Evolutionary conservation across 108 stramenopile species (phyloP).

Genomic region (Cyclostephanos invisitatus): DNA sequence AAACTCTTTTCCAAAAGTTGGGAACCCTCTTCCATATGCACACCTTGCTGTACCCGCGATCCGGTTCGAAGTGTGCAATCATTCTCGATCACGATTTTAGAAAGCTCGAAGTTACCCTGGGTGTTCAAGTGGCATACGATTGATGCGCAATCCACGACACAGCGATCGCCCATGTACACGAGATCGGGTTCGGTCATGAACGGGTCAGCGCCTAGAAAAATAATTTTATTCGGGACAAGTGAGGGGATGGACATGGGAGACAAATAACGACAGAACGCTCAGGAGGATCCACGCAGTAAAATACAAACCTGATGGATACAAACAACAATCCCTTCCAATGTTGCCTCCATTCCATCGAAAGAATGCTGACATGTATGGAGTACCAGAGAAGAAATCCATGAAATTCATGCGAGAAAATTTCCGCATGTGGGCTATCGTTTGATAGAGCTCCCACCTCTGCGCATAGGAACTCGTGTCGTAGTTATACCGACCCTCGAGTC

Average conservation of each 20-base stretch:
- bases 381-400: constrained; percentile 51
- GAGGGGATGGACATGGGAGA: background rate
- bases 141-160: constrained; percentile 58
- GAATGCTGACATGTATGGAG: constrained; percentile 36
- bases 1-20: constrained; percentile 69
- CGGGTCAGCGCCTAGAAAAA: constrained; percentile 34
- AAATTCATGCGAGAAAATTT: constrained; percentile 31
- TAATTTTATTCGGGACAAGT: background rate
- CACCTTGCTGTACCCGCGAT: constrained; percentile 59
- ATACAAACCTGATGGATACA: background rate
- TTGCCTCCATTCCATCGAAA: background rate
- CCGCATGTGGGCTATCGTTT: constrained; percentile 24
- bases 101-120: constrained; percentile 62
- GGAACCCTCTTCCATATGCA: constrained; percentile 52
- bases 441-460: constrained; percentile 67
- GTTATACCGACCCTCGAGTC: constrained; percentile 47
- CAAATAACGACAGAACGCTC: background rate
- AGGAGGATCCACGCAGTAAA: background rate
- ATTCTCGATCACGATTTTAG: constrained; percentile 43
- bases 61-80: constrained; percentile 52
- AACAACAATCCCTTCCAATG: background rate
- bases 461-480: constrained; percentile 56
- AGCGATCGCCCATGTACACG: constrained; percentile 60
- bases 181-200: constrained; percentile 71
- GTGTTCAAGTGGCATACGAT: constrained; percentile 70